These are phyloP conservation scores for Fusarium illudens DNA, from an alignment of 2,329 filamentous ascomycete species.

Conservation along the genomic window DNA sequence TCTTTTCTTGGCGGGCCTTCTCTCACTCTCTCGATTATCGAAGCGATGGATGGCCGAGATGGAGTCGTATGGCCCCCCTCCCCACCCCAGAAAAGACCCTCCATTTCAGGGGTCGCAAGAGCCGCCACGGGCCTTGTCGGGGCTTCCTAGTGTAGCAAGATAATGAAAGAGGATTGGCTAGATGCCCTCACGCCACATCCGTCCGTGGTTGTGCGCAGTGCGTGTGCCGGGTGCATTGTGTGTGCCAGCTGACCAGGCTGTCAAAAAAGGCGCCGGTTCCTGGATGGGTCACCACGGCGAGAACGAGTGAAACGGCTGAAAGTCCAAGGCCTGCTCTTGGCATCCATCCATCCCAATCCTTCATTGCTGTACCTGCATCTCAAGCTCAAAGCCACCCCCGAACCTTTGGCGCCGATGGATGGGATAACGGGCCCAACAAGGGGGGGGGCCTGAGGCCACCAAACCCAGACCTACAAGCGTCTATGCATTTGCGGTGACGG, in stretches of 20 bases:
- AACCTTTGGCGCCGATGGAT: slow-evolving; percentile 16
- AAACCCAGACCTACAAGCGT: background rate
- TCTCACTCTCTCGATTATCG: background rate
- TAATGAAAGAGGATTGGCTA: slow-evolving; percentile 36
- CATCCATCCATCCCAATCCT: background rate
- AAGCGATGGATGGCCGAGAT: slow-evolving; percentile 9
- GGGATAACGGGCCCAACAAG: slow-evolving; percentile 10
- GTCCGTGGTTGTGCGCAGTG: background rate
- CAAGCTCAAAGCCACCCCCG: background rate
- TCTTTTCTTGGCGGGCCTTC: background rate
- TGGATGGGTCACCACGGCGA: background rate
- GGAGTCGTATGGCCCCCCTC: slow-evolving; percentile 4
- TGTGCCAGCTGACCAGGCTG: background rate
- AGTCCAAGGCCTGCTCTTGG: background rate
- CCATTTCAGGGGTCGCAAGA: slow-evolving; percentile 25
- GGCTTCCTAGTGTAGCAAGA: slow-evolving; percentile 25
- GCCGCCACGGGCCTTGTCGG: slow-evolving; percentile 18
- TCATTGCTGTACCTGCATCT: slow-evolving; percentile 23
- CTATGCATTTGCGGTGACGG: slow-evolving; percentile 4
- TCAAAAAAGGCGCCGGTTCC: too few species aligned
- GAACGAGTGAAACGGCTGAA: slow-evolving; percentile 17
- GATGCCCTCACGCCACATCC: slow-evolving; percentile 19
- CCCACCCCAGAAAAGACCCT: background rate
- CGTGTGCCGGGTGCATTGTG: background rate
- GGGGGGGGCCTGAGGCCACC: slow-evolving; percentile 2